Conservation (phyloP, 73 alveolate genomes). For the Stentor roeselii region DNA sequence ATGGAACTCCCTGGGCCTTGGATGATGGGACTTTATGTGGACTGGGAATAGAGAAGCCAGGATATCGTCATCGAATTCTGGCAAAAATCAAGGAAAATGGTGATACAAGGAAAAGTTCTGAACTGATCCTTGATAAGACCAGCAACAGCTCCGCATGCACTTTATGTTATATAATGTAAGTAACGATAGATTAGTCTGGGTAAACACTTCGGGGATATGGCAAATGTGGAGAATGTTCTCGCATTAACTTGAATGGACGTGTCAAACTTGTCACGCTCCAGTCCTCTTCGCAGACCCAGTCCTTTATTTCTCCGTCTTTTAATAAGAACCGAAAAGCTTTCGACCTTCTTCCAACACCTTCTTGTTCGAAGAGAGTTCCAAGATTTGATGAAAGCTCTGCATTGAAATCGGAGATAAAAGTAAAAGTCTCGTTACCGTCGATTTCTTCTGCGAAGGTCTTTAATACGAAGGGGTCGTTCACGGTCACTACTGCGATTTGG, state of each 20-base stretch:
- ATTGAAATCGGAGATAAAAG: background rate
- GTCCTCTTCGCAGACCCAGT: conserved; percentile 7
- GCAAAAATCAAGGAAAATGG: no score
- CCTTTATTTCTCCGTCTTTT: background rate
- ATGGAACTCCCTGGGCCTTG: no score
- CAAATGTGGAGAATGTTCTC: background rate
- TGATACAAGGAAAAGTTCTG: no score
- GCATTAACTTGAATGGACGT: background rate
- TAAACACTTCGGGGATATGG: conserved; percentile 1
- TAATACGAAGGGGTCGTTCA: background rate
- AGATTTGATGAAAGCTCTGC: background rate
- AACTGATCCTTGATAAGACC: no score
- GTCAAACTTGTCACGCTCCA: background rate
- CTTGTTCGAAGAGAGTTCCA: background rate
- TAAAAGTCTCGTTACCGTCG: background rate
- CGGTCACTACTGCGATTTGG: background rate
- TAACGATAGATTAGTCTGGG: background rate
- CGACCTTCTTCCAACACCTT: background rate
- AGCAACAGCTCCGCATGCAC: no score
- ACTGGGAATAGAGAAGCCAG: no score
- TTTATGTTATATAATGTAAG: no score
- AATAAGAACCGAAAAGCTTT: conserved; percentile 1
- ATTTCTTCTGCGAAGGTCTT: conserved; percentile 20
- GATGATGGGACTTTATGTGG: no score
- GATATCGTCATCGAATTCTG: no score